Conservation (phyloP, 2,329 filamentous ascomycete species). For the Fusarium albidum region DNA sequence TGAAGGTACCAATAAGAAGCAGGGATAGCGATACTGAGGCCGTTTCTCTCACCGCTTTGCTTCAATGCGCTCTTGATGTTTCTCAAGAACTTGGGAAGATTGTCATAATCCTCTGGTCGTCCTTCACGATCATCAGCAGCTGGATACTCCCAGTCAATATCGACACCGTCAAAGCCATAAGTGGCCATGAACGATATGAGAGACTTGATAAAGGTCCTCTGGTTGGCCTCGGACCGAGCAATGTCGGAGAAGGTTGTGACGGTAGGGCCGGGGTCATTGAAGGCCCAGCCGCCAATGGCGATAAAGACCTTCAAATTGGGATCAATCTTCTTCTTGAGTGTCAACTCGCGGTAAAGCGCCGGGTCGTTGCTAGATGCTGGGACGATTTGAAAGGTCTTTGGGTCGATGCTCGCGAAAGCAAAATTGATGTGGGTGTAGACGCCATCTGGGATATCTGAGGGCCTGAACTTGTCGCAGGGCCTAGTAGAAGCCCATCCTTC, state of each 20-base stretch:
- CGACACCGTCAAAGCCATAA: slow-evolving; percentile 30
- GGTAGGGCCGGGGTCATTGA: slow-evolving; percentile 46
- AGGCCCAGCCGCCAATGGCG: slow-evolving; percentile 48
- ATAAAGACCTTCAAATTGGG: slow-evolving; percentile 42
- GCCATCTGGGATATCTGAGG: slow-evolving; percentile 35
- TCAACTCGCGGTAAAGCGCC: not conserved
- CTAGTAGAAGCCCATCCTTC: slow-evolving; percentile 37
- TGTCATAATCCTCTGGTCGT: slow-evolving; percentile 43
- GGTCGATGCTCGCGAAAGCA: slow-evolving; percentile 45
- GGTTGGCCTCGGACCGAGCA: not conserved
- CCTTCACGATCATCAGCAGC: slow-evolving; percentile 49
- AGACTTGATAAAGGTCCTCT: slow-evolving; percentile 5
- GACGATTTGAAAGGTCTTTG: slow-evolving; percentile 37
- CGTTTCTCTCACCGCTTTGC: slow-evolving; percentile 27
- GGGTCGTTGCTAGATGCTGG: slow-evolving; percentile 8
- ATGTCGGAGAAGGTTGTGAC: slow-evolving; percentile 36
- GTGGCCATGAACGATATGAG: slow-evolving; percentile 24
- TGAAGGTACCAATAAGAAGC: slow-evolving; percentile 40
- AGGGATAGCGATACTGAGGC: slow-evolving; percentile 21
- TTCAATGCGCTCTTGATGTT: slow-evolving; percentile 1
- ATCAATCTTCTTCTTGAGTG: slow-evolving; percentile 37
- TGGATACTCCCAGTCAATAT: slow-evolving; percentile 11
- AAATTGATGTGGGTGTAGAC: slow-evolving; percentile 46
- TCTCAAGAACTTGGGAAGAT: slow-evolving; percentile 41
- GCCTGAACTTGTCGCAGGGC: slow-evolving; percentile 35